These are phyloP conservation scores for Leccinum rimulosum DNA, from an alignment of 768 basidiomycete species.

Conservation along the genomic window DNA sequence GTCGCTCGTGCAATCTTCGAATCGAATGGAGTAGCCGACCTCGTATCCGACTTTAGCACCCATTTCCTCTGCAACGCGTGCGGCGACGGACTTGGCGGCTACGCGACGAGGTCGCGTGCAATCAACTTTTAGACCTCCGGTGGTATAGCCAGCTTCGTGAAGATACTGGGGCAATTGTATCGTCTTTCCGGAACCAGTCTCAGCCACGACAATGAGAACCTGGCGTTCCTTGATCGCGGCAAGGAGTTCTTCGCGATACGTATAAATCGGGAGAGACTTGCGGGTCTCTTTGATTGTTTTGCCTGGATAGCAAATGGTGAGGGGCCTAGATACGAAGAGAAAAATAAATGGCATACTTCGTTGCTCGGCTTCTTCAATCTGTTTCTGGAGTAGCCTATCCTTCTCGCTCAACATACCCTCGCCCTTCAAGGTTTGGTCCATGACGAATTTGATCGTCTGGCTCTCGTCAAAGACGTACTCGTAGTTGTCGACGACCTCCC, in stretches of 20 bases:
- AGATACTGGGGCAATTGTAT: conserved; percentile 98
- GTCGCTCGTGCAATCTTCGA: conserved; percentile 99
- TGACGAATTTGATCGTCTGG: conserved; percentile 93
- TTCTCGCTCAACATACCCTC: conserved; percentile 73
- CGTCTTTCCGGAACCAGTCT: conserved; percentile 98
- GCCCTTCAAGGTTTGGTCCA: conserved; percentile 74
- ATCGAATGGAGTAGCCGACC: conserved; percentile 99
- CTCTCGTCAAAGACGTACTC: conserved; percentile 99
- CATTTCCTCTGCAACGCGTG: conserved; percentile 99
- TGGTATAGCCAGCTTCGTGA: conserved; percentile 94
- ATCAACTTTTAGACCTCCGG: conserved; percentile 74
- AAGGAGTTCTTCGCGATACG: conserved; percentile 84
- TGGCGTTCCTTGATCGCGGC: conserved; percentile 89
- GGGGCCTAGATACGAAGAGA: not conserved
- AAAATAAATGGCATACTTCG: conserved; percentile 52
- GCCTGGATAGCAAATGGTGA: conserved; percentile 43
- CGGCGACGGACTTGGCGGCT: conserved; percentile 98
- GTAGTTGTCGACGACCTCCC: conserved; percentile 77
- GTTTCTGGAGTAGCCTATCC: conserved; percentile 79
- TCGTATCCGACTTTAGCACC: conserved; percentile 96
- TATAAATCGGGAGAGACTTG: conserved; percentile 89
- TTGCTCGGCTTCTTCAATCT: conserved; percentile 90
- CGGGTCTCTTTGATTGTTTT: conserved; percentile 90
- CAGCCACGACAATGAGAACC: conserved; percentile 95
- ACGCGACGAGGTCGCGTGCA: conserved; percentile 99